These are phyloP conservation scores for Trametes cinnabarina DNA, from an alignment of 768 basidiomycete genomes.

Conservation along the genomic window DNA sequence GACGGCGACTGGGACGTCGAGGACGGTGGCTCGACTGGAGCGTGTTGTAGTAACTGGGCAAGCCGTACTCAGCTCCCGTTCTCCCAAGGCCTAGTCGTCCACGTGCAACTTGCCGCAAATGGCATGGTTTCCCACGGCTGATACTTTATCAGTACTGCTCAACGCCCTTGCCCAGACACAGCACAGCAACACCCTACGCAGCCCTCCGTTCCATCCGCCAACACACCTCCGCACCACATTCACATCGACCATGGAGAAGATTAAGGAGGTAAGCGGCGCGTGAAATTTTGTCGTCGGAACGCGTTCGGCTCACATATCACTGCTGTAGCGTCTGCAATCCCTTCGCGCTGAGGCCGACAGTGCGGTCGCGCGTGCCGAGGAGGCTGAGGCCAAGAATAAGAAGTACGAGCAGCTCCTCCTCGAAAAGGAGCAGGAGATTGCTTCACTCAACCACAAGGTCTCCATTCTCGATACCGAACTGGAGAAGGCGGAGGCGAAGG, in stretches of 20 bases:
- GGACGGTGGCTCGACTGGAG: conserved; percentile 10
- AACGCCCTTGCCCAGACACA: conserved; percentile 27
- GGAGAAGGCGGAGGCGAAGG: conserved; percentile 65
- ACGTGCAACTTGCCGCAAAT: conserved; percentile 16
- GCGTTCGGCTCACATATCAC: background rate
- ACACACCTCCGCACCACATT: conserved; percentile 17
- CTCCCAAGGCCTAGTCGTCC: background rate
- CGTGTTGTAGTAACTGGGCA: background rate
- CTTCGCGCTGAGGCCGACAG: conserved; percentile 85
- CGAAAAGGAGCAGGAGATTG: conserved; percentile 82
- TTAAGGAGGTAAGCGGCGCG: conserved; percentile 39
- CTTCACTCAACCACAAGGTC: conserved; percentile 74
- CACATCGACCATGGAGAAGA: conserved; percentile 42
- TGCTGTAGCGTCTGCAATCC: conserved; percentile 62
- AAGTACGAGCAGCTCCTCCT: conserved; percentile 68
- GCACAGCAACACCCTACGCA: conserved; percentile 14
- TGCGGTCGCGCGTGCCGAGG: conserved; percentile 80
- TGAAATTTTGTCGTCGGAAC: background rate
- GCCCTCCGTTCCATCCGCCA: conserved; percentile 16
- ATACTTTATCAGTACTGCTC: conserved; percentile 27
- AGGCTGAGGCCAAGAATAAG: conserved; percentile 83
- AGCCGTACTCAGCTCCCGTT: background rate
- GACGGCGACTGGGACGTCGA: conserved; percentile 3
- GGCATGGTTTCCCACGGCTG: conserved; percentile 36
- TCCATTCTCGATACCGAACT: conserved; percentile 61